phyloP scores from a whole-genome alignment of 352 stramenopile species.

The Pilasporangium apinafurcum region DNA sequence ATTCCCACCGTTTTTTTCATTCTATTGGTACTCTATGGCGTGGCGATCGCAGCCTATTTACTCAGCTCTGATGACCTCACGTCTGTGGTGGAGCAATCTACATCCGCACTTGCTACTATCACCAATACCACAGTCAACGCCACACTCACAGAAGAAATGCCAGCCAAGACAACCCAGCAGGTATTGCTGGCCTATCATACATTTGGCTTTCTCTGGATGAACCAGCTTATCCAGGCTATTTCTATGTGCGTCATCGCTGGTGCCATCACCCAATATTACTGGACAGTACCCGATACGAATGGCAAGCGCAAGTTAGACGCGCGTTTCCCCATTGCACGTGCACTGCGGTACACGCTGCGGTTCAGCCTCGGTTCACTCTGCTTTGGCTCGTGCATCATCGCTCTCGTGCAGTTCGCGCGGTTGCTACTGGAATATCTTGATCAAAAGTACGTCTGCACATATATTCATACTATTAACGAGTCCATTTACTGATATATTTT shows the following conservation, averaged over 20 bases:
- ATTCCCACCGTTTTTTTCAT: constrained; percentile 50
- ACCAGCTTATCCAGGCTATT: constrained; percentile 94
- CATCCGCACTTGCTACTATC: constrained; percentile 11
- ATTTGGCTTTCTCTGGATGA: constrained; percentile 97
- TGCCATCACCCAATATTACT: constrained; percentile 91
- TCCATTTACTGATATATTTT: background rate
- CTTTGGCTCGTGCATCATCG: constrained; percentile 96
- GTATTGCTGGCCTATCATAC: constrained; percentile 70
- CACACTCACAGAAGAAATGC: constrained; percentile 17
- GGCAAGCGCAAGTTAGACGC: constrained; percentile 38
- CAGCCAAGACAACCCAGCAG: constrained; percentile 42
- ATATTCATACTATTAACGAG: background rate
- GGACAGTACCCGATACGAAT: constrained; percentile 40
- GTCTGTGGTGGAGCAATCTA: constrained; percentile 14
- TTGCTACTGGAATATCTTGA: constrained; percentile 93
- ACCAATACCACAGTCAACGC: constrained; percentile 16
- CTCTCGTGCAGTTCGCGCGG: constrained; percentile 94
- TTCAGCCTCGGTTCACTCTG: constrained; percentile 95
- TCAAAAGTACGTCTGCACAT: constrained; percentile 61
- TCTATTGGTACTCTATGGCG: constrained; percentile 45
- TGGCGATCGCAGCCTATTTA: constrained; percentile 47
- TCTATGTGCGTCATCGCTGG: constrained; percentile 93
- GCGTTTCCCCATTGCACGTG: constrained; percentile 50
- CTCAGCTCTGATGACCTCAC: constrained; percentile 50
- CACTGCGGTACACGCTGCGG: constrained; percentile 52